Conservation (phyloP, 2,329 filamentous ascomycete genomes). For the Thermoascus crustaceus region DNA sequence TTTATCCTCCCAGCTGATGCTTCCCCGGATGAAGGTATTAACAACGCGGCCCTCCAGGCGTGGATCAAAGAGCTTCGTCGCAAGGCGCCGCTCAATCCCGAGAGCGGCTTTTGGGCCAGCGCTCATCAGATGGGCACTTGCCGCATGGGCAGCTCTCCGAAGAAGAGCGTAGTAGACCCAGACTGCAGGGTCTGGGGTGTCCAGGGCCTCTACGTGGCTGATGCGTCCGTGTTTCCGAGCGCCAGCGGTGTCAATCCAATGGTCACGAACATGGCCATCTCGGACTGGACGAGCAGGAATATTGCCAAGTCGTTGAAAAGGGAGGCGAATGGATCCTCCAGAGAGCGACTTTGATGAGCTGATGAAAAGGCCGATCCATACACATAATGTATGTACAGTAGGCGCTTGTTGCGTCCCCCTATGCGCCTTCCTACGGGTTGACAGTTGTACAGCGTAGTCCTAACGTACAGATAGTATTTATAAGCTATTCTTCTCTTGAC, state of each 20-base stretch:
- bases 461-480: no score
- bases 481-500: no score
- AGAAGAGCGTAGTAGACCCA: conserved; percentile 38
- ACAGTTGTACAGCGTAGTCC: no score
- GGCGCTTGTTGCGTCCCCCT: no score
- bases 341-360: no score
- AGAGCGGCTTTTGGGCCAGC: conserved; percentile 35
- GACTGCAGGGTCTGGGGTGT: conserved; percentile 41
- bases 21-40: conserved; percentile 37
- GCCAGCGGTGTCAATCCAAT: conserved; percentile 46
- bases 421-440: no score
- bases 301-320: conserved; percentile 24
- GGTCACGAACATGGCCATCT: conserved; percentile 45
- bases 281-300: conserved; percentile 38
- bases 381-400: no score
- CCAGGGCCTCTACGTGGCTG: conserved; percentile 39
- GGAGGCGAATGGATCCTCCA: conserved; percentile 22
- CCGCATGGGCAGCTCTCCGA: conserved; percentile 37
- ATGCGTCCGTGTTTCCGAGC: conserved; percentile 44
- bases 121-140: conserved; percentile 47
- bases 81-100: conserved; percentile 39
- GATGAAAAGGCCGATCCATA: no score
- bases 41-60: conserved; percentile 45
- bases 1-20: conserved; percentile 47
- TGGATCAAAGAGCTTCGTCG: conserved; percentile 47